phyloP scores from a whole-genome alignment of 108 stramenopile species.

The Asterionellopsis glacialis region DNA sequence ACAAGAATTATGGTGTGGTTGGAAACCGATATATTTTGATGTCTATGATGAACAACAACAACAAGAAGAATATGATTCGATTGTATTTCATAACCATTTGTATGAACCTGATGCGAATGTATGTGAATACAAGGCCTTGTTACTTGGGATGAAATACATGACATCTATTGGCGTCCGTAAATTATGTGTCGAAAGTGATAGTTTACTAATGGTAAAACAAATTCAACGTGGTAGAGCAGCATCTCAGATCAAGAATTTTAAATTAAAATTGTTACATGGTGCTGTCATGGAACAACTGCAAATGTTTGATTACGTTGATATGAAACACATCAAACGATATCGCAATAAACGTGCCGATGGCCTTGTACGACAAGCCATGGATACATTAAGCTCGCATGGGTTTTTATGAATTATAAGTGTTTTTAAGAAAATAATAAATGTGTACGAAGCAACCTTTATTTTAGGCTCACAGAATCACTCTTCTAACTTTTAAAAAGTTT shows the following conservation, averaged over 20 bases:
- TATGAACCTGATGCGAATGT: slow-evolving; percentile 28
- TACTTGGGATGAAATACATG: slow-evolving; percentile 57
- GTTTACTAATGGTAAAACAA: slow-evolving; percentile 61
- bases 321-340: slow-evolving; percentile 54
- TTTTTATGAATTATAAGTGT: too few species aligned
- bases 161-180: slow-evolving; percentile 45
- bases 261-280: slow-evolving; percentile 31
- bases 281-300: slow-evolving; percentile 14
- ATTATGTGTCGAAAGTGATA: slow-evolving; percentile 68
- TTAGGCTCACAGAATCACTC: too few species aligned
- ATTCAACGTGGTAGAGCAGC: slow-evolving; percentile 22
- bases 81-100: too few species aligned
- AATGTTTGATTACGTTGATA: slow-evolving; percentile 47
- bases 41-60: slow-evolving; percentile 30
- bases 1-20: slow-evolving; percentile 26
- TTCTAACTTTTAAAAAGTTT: too few species aligned
- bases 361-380: slow-evolving; percentile 80
- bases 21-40: slow-evolving; percentile 40
- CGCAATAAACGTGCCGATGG: slow-evolving; percentile 73
- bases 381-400: slow-evolving; percentile 27
- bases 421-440: too few species aligned
- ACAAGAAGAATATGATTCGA: too few species aligned
- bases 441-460: too few species aligned
- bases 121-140: slow-evolving; percentile 64
- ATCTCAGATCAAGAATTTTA: slow-evolving; percentile 43